A percentile compares a stretch with the other conserved stretches of the same genome.
Evolutionary conservation across 306 rosid genomes (phyloP).

Genomic region (Trifolium repens): DNA sequence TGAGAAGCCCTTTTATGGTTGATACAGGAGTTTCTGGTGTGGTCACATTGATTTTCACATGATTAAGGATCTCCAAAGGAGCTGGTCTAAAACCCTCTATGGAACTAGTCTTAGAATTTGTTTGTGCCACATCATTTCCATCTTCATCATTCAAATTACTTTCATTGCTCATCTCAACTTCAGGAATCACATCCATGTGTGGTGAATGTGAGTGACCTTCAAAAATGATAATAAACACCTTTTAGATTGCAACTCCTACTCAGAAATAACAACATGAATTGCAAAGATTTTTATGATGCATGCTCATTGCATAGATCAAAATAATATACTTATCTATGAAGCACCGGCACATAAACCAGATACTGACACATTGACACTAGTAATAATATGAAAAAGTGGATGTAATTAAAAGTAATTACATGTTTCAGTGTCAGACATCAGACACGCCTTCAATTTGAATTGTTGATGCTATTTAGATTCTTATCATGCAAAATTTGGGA

Average conservation of each 20-base stretch:
- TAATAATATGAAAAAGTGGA: too few species aligned
- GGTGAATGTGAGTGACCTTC: conserved; percentile 37
- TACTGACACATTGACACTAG: too few species aligned
- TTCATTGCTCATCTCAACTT: conserved; percentile 60
- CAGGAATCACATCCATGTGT: conserved; percentile 62
- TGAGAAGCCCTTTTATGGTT: conserved; percentile 59
- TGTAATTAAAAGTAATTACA: too few species aligned
- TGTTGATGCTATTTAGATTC: neutral
- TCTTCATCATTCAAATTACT: conserved; percentile 36
- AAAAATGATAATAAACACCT: neutral
- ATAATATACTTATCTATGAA: neutral
- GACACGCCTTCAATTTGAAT: neutral
- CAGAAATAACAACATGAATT: neutral
- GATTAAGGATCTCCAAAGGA: conserved; percentile 60
- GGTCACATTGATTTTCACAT: conserved; percentile 57
- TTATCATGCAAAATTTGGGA: neutral
- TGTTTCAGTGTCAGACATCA: too few species aligned
- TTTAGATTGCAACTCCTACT: conserved; percentile 15
- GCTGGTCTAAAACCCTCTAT: conserved; percentile 49
- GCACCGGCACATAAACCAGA: too few species aligned
- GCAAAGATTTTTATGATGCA: neutral
- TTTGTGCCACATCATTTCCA: conserved; percentile 10
- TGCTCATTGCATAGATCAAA: neutral
- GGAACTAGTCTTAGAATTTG: neutral
- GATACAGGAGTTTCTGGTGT: conserved; percentile 63